Evolutionary conservation across 2,329 filamentous ascomycete genomes (phyloP).

Genomic region (Aspergillus eucalypticola): DNA sequence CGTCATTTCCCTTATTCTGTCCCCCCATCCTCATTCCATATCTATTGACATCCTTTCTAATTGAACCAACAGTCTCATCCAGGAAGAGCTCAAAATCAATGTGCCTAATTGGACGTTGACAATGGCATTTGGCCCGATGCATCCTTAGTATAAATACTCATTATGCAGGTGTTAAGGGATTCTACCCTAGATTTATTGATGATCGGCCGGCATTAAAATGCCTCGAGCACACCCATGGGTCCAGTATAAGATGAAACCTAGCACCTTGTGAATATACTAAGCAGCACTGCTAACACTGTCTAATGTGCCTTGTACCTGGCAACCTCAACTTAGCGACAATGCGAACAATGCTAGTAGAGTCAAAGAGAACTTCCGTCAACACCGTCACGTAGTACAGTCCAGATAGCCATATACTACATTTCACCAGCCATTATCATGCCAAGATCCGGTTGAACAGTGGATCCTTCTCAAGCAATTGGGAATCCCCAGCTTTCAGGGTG

Average conservation of each 20-base stretch:
- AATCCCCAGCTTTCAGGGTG: background rate
- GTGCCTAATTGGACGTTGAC: too few relatives aligned
- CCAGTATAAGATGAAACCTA: background rate
- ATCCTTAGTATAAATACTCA: too few relatives aligned
- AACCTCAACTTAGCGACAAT: too few relatives aligned
- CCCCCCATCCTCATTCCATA: too few relatives aligned
- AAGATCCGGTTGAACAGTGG: background rate
- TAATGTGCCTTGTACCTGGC: too few relatives aligned
- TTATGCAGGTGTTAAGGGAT: background rate
- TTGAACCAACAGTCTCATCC: too few relatives aligned
- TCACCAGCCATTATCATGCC: background rate
- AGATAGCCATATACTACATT: background rate
- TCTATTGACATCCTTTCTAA: too few relatives aligned
- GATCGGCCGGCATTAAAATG: background rate
- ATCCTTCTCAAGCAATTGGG: background rate
- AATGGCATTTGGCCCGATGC: too few relatives aligned
- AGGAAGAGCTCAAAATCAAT: too few relatives aligned
- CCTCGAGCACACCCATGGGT: background rate
- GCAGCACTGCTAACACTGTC: conserved; percentile 2
- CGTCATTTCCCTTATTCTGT: background rate
- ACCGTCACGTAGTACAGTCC: too few relatives aligned
- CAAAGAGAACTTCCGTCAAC: too few relatives aligned
- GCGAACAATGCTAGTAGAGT: too few relatives aligned
- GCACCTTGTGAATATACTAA: background rate
- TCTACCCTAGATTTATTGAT: background rate